A percentile compares a stretch with the other conserved stretches of the same genome.
These are phyloP conservation scores for Raddia guianensis DNA, from an alignment of 176 grass and related monocot species.

Conservation along the genomic window DNA sequence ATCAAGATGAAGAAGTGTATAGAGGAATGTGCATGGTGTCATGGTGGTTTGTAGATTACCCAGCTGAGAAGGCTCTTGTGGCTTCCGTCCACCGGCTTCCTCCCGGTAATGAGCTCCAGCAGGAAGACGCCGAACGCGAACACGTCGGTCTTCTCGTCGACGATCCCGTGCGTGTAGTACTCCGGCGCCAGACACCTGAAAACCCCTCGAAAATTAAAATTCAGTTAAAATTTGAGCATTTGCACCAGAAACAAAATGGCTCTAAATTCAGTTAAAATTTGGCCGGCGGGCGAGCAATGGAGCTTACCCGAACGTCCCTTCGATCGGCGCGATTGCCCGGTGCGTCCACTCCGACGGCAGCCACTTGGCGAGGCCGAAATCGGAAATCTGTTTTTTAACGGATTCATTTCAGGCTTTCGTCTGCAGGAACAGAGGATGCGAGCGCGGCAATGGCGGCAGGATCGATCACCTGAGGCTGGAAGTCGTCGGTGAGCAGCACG, in stretches of 20 bases:
- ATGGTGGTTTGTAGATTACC: conserved; percentile 32
- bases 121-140: conserved; percentile 96
- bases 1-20: neutral
- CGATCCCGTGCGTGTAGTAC: conserved; percentile 92
- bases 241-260: no score
- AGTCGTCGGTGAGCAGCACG: conserved; percentile 72
- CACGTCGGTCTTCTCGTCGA: conserved; percentile 96
- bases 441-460: neutral
- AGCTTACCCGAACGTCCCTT: conserved; percentile 83
- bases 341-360: conserved; percentile 93
- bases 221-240: no score
- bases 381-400: conserved; percentile 68
- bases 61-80: conserved; percentile 88
- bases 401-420: no score
- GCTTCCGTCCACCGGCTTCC: conserved; percentile 82
- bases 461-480: conserved; percentile 66
- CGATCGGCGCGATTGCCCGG: conserved; percentile 84
- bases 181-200: conserved; percentile 82
- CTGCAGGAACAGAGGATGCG: neutral
- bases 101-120: conserved; percentile 76
- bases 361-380: conserved; percentile 95
- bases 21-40: neutral
- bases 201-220: neutral
- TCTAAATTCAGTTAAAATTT: no score
- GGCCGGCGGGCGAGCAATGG: neutral